Evolutionary conservation across 192 early-diverging fungal species (phyloP).

Genomic region (Rhizoclosmatium sp.): DNA sequence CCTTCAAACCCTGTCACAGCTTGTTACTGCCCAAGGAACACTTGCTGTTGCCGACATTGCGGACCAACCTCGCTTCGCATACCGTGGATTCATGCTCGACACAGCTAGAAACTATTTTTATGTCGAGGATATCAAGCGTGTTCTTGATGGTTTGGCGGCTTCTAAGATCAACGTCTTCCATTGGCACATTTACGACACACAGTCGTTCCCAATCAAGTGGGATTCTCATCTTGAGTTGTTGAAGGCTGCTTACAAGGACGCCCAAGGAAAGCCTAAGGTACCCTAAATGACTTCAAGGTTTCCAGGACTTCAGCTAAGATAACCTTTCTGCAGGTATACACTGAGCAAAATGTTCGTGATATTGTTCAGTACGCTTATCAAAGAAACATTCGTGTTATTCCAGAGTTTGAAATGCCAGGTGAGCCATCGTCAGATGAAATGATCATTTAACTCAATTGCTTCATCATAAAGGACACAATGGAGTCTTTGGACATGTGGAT

Average conservation of each 20-base stretch:
- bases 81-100: constrained; percentile 52
- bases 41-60: background rate
- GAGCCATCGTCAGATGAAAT: too few species aligned
- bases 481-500: background rate
- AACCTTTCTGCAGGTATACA: constrained; percentile 65
- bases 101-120: constrained; percentile 48
- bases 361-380: constrained; percentile 77
- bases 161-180: constrained; percentile 41
- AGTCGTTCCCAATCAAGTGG: constrained; percentile 23
- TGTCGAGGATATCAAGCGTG: constrained; percentile 7
- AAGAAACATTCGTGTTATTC: constrained; percentile 87
- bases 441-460: too few species aligned
- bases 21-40: constrained; percentile 45
- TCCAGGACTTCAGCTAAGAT: background rate
- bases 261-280: background rate
- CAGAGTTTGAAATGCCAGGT: constrained; percentile 74
- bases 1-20: constrained; percentile 76
- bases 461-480: background rate
- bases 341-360: constrained; percentile 68
- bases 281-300: too few species aligned
- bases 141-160: constrained; percentile 20
- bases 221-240: background rate
- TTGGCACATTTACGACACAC: constrained; percentile 54
- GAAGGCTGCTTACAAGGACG: constrained; percentile 5
- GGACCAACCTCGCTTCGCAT: constrained; percentile 20